These are phyloP conservation scores for Geotrichum ghanense DNA, from an alignment of 805 yeast species.

Conservation along the genomic window DNA sequence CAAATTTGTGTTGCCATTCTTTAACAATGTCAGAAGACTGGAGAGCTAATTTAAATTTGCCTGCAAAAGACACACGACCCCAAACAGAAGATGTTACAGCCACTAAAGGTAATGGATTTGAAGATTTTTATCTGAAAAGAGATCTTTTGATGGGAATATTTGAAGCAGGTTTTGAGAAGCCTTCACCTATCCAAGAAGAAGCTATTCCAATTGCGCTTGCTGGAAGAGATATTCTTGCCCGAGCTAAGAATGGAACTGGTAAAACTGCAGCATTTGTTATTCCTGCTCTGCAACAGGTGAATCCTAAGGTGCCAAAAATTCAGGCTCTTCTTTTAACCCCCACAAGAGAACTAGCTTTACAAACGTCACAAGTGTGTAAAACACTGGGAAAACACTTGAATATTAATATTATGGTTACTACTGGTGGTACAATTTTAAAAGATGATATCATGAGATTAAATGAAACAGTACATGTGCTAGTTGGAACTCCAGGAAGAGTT, in stretches of 20 bases:
- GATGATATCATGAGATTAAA: slow-evolving; percentile 90
- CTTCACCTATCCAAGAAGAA: slow-evolving; percentile 96
- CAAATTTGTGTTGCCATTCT: too few species aligned
- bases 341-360: slow-evolving; percentile 94
- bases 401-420: slow-evolving; percentile 91
- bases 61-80: slow-evolving; percentile 81
- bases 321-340: slow-evolving; percentile 93
- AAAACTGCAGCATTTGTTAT: slow-evolving; percentile 96
- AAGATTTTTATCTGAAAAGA: slow-evolving; percentile 83
- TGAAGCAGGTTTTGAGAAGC: slow-evolving; percentile 97
- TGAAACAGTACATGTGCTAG: slow-evolving; percentile 88
- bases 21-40: slow-evolving; percentile 39
- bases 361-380: slow-evolving; percentile 94
- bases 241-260: slow-evolving; percentile 98
- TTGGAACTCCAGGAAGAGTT: slow-evolving; percentile 97
- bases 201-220: slow-evolving; percentile 90
- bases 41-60: slow-evolving; percentile 66
- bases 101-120: slow-evolving; percentile 84
- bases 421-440: slow-evolving; percentile 91
- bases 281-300: slow-evolving; percentile 80
- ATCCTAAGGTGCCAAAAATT: slow-evolving; percentile 72
- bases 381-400: slow-evolving; percentile 92
- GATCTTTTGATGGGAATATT: slow-evolving; percentile 96
- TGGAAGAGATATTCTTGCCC: slow-evolving; percentile 91
- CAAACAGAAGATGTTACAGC: slow-evolving; percentile 93